Evolutionary conservation across 306 rosid species (phyloP).

Genomic region (Sicyos edulis): DNA sequence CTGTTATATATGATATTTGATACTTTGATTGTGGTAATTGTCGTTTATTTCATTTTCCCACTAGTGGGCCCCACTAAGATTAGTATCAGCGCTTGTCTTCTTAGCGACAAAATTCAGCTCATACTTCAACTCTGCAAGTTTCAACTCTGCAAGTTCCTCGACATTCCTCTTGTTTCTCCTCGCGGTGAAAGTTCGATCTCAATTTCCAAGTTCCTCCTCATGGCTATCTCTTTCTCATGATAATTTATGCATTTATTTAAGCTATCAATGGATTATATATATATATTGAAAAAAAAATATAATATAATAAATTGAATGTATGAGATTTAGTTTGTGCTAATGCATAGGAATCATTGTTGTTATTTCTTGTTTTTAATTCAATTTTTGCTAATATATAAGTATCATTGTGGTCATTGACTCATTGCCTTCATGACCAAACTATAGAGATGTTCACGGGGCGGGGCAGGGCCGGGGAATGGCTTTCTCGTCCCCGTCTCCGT

Average conservation of each 20-base stretch:
- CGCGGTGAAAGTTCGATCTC: constrained; percentile 30
- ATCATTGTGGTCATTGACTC: too few relatives aligned
- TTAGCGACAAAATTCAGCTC: background rate
- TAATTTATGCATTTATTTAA: background rate
- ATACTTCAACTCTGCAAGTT: constrained; percentile 36
- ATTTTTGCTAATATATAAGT: background rate
- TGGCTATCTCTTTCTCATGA: constrained; percentile 23
- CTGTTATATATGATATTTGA: too few relatives aligned
- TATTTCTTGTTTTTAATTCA: too few relatives aligned
- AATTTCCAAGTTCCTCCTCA: constrained; percentile 46
- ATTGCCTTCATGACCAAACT: too few relatives aligned
- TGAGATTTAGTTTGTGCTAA: background rate
- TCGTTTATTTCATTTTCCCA: too few relatives aligned
- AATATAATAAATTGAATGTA: background rate
- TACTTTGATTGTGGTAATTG: too few relatives aligned
- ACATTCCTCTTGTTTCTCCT: constrained; percentile 42
- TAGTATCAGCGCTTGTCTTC: background rate
- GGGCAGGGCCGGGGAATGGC: too few relatives aligned
- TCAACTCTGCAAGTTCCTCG: constrained; percentile 42
- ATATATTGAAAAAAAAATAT: too few relatives aligned
- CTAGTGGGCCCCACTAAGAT: too few relatives aligned
- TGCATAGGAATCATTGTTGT: too few relatives aligned
- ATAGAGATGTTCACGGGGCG: too few relatives aligned
- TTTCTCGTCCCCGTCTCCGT: too few relatives aligned
- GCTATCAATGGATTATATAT: background rate